Evolutionary conservation across 1,139 yeast genomes (phyloP).

Genomic region (Diutina rugosa): DNA sequence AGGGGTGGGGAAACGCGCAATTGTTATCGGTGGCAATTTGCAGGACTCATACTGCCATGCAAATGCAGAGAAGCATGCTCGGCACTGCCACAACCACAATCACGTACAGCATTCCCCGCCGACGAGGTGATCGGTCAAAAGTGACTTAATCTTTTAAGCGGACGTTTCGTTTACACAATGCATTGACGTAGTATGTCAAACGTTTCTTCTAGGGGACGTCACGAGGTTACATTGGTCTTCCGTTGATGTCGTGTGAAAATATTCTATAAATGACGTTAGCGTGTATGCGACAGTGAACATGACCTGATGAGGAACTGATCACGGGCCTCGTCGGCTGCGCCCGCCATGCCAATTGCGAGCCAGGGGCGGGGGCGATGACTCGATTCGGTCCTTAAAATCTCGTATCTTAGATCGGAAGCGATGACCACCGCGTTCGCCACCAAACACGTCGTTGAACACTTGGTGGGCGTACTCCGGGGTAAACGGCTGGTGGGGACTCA

Average conservation of each 20-base stretch:
- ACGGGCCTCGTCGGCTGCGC: no score
- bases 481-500: background rate
- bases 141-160: background rate
- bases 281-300: no score
- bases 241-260: no score
- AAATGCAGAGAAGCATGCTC: background rate
- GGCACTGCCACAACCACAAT: background rate
- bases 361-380: background rate
- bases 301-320: no score
- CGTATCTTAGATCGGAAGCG: background rate
- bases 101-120: background rate
- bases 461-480: background rate
- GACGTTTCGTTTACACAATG: no score
- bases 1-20: background rate
- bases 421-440: background rate
- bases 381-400: background rate
- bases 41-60: background rate
- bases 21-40: background rate
- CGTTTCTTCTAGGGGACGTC: no score
- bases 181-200: no score
- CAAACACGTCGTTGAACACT: conserved; percentile 1
- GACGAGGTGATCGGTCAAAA: background rate
- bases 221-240: no score
- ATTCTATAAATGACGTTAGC: no score
- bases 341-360: background rate